Evolutionary conservation across 768 basidiomycete genomes (phyloP).

Genomic region (Hydnomerulius pinastri): DNA sequence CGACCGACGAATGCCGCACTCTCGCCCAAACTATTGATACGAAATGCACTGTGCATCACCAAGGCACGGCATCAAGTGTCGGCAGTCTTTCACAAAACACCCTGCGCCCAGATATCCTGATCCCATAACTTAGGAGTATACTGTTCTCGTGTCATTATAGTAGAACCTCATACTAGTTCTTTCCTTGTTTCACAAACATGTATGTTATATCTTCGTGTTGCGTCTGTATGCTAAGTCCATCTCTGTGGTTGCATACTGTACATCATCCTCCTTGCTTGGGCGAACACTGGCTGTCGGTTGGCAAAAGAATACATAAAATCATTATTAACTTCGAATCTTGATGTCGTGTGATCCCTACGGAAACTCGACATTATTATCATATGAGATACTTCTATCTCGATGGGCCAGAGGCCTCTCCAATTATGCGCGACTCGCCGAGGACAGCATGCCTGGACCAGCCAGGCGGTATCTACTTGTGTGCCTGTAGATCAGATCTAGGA

Average conservation of each 20-base stretch:
- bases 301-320: constrained; percentile 10
- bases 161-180: not conserved
- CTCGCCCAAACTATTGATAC: constrained; percentile 12
- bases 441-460: constrained; percentile 12
- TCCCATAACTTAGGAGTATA: constrained; percentile 5
- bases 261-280: too few relatives aligned
- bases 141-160: constrained; percentile 10
- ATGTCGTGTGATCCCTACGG: too few relatives aligned
- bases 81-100: too few relatives aligned
- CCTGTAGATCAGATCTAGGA: too few relatives aligned
- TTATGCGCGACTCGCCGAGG: too few relatives aligned
- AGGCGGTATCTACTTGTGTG: not conserved
- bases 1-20: not conserved
- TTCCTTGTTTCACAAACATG: constrained; percentile 7
- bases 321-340: too few relatives aligned
- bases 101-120: constrained; percentile 23
- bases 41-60: constrained; percentile 9
- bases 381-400: too few relatives aligned
- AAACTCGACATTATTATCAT: not conserved
- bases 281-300: too few relatives aligned
- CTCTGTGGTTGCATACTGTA: not conserved
- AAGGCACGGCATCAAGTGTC: not conserved
- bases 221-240: not conserved
- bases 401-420: too few relatives aligned
- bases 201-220: not conserved